phyloP scores from a whole-genome alignment of 2,329 filamentous ascomycete genomes.

The Colletotrichum theobromicola region DNA sequence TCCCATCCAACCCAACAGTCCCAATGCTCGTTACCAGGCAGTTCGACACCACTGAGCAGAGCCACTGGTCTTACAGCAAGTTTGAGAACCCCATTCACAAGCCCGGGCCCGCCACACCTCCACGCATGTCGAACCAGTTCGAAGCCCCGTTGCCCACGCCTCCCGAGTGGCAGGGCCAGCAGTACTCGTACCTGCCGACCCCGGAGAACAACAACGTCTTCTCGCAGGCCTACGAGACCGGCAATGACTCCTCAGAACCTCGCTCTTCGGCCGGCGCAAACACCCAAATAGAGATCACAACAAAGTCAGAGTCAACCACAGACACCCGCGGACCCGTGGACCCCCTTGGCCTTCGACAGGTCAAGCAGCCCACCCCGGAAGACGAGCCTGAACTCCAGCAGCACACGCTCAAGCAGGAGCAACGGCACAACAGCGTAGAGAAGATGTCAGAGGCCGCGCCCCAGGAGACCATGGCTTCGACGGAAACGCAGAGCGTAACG shows the following conservation, averaged over 20 bases:
- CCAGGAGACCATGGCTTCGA: constrained; percentile 44
- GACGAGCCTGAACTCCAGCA: constrained; percentile 39
- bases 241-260: constrained; percentile 41
- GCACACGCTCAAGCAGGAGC: constrained; percentile 14
- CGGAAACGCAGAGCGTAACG: constrained; percentile 43
- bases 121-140: constrained; percentile 65
- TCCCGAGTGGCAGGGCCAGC: constrained; percentile 62
- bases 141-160: constrained; percentile 54
- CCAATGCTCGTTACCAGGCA: constrained; percentile 64
- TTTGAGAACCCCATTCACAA: constrained; percentile 52
- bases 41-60: constrained; percentile 57
- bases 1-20: constrained; percentile 26
- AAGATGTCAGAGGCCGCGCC: constrained; percentile 40
- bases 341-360: constrained; percentile 45
- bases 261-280: constrained; percentile 39
- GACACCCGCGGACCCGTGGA: constrained; percentile 42
- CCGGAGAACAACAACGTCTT: constrained; percentile 50
- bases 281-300: constrained; percentile 67
- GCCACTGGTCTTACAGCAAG: constrained; percentile 60
- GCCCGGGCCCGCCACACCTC: constrained; percentile 38
- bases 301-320: constrained; percentile 57
- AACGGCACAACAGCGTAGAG: constrained; percentile 37
- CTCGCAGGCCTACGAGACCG: constrained; percentile 49
- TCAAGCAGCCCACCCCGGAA: constrained; percentile 43
- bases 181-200: constrained; percentile 54